phyloP scores from a whole-genome alignment of 768 basidiomycete genomes.

The Fomitopsis serialis region DNA sequence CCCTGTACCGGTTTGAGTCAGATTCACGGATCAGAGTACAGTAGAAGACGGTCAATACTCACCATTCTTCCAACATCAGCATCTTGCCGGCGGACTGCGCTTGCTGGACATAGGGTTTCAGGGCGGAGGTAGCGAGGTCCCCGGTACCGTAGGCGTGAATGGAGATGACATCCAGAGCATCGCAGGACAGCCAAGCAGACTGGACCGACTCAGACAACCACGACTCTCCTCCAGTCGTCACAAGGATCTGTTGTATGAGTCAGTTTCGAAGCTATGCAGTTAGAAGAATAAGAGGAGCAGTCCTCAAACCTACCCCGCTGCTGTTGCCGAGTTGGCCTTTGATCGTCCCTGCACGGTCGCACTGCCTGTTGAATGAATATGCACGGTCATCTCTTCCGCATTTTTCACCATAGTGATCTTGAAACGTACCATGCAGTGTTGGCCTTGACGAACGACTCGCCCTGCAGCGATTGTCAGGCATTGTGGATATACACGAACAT shows the following conservation, averaged over 20 bases:
- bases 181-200: conserved; percentile 17
- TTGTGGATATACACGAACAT: neutral
- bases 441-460: conserved; percentile 17
- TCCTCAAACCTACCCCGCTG: conserved; percentile 14
- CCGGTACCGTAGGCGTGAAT: conserved; percentile 33
- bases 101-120: conserved; percentile 22
- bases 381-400: neutral
- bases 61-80: conserved; percentile 33
- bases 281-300: neutral
- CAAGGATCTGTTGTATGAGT: conserved; percentile 26
- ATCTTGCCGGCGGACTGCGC: conserved; percentile 31
- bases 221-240: conserved; percentile 24
- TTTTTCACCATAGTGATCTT: too few relatives aligned
- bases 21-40: neutral
- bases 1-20: conserved; percentile 9
- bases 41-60: neutral
- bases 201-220: conserved; percentile 23
- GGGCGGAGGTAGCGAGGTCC: conserved; percentile 20
- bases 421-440: too few relatives aligned
- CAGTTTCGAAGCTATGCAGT: too few relatives aligned
- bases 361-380: conserved; percentile 16
- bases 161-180: conserved; percentile 28
- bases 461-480: conserved; percentile 6
- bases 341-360: conserved; percentile 23
- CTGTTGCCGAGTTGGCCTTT: conserved; percentile 15